These are phyloP conservation scores for Sparassis latifolia DNA, from an alignment of 1,284 basidiomycete species.

Conservation along the genomic window DNA sequence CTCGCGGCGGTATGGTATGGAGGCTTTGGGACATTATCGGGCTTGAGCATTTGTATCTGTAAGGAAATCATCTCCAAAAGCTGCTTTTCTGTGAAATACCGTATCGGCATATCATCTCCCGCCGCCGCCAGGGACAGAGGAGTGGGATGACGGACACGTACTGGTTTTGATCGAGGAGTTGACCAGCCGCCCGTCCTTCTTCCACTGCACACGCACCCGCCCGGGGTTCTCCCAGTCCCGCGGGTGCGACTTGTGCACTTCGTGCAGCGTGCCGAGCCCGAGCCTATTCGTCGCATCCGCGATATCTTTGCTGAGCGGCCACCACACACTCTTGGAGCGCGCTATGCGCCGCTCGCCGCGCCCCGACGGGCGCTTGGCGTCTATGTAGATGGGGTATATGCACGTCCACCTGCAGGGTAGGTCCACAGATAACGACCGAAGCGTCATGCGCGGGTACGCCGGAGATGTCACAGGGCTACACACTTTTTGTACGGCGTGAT, in stretches of 20 bases:
- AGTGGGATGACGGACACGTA: conserved; percentile 34
- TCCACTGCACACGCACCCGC: conserved; percentile 86
- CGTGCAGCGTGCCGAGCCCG: conserved; percentile 78
- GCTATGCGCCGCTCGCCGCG: conserved; percentile 79
- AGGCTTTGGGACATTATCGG: conserved; percentile 63
- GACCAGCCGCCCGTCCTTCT: conserved; percentile 70
- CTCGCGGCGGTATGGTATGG: conserved; percentile 41
- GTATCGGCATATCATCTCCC: conserved; percentile 1
- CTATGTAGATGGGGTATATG: conserved; percentile 95
- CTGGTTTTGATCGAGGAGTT: conserved; percentile 76
- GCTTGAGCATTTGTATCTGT: conserved; percentile 71
- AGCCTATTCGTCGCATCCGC: conserved; percentile 77
- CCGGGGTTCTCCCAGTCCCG: conserved; percentile 97
- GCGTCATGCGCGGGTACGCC: conserved; percentile 7
- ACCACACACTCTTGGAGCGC: conserved; percentile 82
- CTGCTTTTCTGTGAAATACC: conserved; percentile 62
- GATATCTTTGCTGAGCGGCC: conserved; percentile 90
- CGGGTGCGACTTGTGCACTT: conserved; percentile 86
- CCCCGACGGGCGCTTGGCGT: conserved; percentile 86
- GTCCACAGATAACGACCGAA: conserved; percentile 4
- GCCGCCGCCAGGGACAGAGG: not conserved
- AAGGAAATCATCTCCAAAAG: conserved; percentile 71
- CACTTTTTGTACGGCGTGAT: conserved; percentile 77
- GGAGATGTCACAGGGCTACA: conserved; percentile 7
- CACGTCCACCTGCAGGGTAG: conserved; percentile 79